Evolutionary conservation across 495 filamentous ascomycete species (phyloP), one percentile per base, ranked within the genome.

Genomic region (Achaetomiella virescens): DNA sequence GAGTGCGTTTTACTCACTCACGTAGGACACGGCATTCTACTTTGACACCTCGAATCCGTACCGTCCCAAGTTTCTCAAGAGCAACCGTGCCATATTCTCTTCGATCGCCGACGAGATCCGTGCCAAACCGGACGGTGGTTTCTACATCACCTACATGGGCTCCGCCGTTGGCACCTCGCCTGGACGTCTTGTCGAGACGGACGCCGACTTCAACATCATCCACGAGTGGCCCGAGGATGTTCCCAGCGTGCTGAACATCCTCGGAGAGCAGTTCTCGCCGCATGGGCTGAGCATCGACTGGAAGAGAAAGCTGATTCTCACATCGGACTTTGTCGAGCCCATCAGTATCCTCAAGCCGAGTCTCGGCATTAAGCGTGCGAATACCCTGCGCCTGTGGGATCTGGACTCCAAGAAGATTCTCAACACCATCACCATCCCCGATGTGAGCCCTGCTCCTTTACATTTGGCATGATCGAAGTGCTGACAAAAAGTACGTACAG

Each of bases 51-150:
- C 74, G 38, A 70, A 83, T 64, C 79, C 80, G 0, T 85, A 84
- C 55, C 72, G 74, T 6, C 81, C 82, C 18, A 74, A 67, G 52
- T 85, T 82, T 70, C 66, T 72, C 60, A 81, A 82, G 66, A 80
- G 76, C 65, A 82, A 85, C 66, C 74, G 80, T 24, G 81, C 66
- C 20, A 54, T 82, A 25, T 72, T 83, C 10, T 69, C 73, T 8
- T 83, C 82, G 15, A 81, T 85, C 55, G 77, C 79, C 2, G 82
- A 85, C 66, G 82, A 85, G 69, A 81, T 85, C 55, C 75, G 79
- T 15, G 81, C 82, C 14, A 85, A 84, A 64, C 82, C 82, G n/a
- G 81, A 81, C 43, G 82, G 70, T 35, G 81, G 82, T 2, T 85
- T 83, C 66, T 80, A 80, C 59, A 80, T 84, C 61, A 85, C 81